Conservation (phyloP, 192 early-diverging fungal species). For the Coemansia sp. region DNA sequence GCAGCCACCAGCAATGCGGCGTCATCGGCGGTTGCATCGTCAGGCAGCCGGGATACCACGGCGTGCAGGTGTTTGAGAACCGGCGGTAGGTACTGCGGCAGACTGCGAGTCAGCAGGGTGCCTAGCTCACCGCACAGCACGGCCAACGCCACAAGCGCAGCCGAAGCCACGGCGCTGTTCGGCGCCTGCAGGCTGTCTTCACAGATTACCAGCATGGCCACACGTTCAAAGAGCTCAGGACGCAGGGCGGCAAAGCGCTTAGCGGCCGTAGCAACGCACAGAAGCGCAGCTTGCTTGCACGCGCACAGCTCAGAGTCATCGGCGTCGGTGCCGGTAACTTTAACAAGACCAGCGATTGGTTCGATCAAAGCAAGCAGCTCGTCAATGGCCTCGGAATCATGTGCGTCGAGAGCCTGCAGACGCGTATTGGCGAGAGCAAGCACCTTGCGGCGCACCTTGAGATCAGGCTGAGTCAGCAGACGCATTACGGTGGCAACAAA, state of each 20-base stretch:
- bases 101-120: constrained; percentile 68
- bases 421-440: constrained; percentile 72
- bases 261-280: constrained; percentile 76
- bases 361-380: constrained; percentile 35
- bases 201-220: constrained; percentile 57
- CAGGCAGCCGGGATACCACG: constrained; percentile 14
- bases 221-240: constrained; percentile 59
- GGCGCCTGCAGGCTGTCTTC: constrained; percentile 37
- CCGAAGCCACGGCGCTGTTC: constrained; percentile 36
- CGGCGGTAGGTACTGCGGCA: constrained; percentile 82
- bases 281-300: constrained; percentile 74
- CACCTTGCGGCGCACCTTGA: constrained; percentile 69
- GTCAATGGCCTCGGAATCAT: constrained; percentile 15
- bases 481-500: constrained; percentile 70
- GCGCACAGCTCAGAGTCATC: constrained; percentile 36
- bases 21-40: constrained; percentile 31
- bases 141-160: constrained; percentile 48
- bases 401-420: constrained; percentile 50
- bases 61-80: constrained; percentile 59
- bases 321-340: background rate
- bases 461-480: constrained; percentile 60
- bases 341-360: constrained; percentile 20
- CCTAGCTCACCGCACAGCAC: constrained; percentile 66
- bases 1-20: constrained; percentile 42
- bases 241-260: constrained; percentile 61